phyloP scores from a whole-genome alignment of 2,329 filamentous ascomycete genomes.

The Fusarium caatingaense region DNA sequence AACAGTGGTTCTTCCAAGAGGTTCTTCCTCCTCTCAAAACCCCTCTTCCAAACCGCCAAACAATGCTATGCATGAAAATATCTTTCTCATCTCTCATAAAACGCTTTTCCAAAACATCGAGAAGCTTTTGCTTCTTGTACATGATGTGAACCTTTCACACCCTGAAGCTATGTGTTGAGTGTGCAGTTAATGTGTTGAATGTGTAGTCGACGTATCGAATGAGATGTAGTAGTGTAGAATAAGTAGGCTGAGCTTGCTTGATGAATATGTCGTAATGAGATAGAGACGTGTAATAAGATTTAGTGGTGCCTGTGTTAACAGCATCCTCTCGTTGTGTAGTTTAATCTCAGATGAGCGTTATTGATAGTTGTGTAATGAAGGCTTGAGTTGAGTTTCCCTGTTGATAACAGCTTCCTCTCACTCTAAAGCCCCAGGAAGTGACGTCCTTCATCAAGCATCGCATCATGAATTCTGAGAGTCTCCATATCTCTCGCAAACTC shows the following conservation, averaged over 20 bases:
- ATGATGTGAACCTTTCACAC: neutral
- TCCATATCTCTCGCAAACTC: neutral
- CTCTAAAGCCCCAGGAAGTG: neutral
- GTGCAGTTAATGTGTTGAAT: too few relatives aligned
- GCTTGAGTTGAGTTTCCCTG: neutral
- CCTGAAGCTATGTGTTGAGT: neutral
- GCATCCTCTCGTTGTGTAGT: neutral
- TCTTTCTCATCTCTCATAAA: too few relatives aligned
- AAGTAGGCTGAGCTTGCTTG: neutral
- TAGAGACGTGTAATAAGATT: too few relatives aligned
- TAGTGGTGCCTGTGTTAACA: neutral
- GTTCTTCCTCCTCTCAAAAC: neutral
- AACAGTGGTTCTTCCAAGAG: rapidly evolving
- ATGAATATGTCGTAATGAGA: neutral
- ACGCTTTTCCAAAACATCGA: neutral
- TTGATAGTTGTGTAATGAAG: too few relatives aligned
- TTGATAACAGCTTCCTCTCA: neutral
- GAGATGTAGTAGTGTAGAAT: neutral
- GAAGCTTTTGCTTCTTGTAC: neutral
- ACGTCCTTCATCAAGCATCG: neutral
- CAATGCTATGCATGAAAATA: too few relatives aligned
- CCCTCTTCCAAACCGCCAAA: rapidly evolving
- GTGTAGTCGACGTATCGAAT: neutral
- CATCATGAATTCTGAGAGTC: neutral
- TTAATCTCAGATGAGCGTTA: too few relatives aligned